Evolutionary conservation across 805 yeast species (phyloP), one percentile per base, ranked within the genome.

Genomic region (Lipomyces japonicus): DNA sequence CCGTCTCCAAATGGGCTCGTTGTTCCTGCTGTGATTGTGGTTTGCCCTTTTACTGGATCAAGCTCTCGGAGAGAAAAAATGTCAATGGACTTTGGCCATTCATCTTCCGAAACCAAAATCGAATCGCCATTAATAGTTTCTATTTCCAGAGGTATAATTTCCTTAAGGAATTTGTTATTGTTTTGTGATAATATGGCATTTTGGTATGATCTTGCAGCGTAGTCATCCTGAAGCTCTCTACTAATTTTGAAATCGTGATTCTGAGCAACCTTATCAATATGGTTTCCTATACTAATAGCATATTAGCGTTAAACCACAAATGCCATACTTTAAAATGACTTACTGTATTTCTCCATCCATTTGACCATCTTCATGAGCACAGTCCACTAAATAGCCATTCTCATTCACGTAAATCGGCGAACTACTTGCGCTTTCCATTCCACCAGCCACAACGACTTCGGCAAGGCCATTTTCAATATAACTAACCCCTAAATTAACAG

Each of bases 1-100:
- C 97, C 97, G 67, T 90, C 97, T 69, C 88, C 90, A 62, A 90
- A 75, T 64, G 91, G 85, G 30, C 96, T 87, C 30, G 97, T 95
- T 65, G 90, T 90, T 60, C 95, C 95, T 30, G 95, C 96, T 36
- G 97, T 90, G 52, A 90, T 95, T 28, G 97, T 86, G 66, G 97
- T 97, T 62, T 86, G 90, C 69, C 85, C 85, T 78, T 90, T 90
- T 22, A 86, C 96, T 41, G 97, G 84, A 73, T 95, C 80, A 24
- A 96, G 93, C 47, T 80, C 54, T 65, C 76, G 80, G 61, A 90
- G 71, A 68, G 77, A 86, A 28, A 76, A 75, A 66, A 85, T 84
- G 72, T 88, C 78, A 63, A 86, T 76, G 64, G 82, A 82, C 53
- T 68, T 66, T 46, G 80, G 74, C 71, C 87, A 95, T 70, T 90